Evolutionary conservation across 371 early-diverging fungal species (phyloP), one percentile per base, ranked within the genome.

Genomic region (Zancudomyces culisetae): DNA sequence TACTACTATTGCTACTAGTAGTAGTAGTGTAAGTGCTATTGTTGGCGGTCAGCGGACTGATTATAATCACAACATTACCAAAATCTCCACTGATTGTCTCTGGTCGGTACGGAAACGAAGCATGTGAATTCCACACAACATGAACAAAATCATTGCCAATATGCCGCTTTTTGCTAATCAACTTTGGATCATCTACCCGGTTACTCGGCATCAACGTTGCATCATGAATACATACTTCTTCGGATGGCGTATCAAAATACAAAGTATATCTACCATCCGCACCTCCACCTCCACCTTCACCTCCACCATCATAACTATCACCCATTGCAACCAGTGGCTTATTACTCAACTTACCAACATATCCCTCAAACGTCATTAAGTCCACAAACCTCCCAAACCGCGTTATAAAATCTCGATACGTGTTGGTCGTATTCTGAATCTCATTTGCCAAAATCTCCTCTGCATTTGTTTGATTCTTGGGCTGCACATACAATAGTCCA

Each of bases 141-240:
- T 94, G 95, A 1, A 97, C 90, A 55, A 90, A 90, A 58, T 97
- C 95, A 60, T 97, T 97, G 26, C 97, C 97, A 60, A 97, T 81
- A 56, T 97, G 97, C 13, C 95, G 86, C 78, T 96, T 96, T 89
- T 68, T 55, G 20, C 55, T 55, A 23, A 62, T 26, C 46, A 90
- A 90, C 57, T 88, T 89, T 21, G 88, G 62, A n/a, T n/a, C n/a
- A 59, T 96, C 97, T 27, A 63, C 62, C 0, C 69, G 62, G 52
- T 88, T 87, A 0, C 74, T 85, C 0, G 93, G 93, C 83, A 96
- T 85, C n/a, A 75, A 73, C 0, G 87, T 82, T 0, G 77, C 83
- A 58, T 94, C 93, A 58, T 96, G 97, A 64, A 86, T 91, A 3
- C 90, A 76, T 60, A 96, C 75, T 64, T 96, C 97, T 0, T 81